These are phyloP conservation scores for Leishmania tarentolae DNA, from an alignment of 208 protist species.

Conservation along the genomic window DNA sequence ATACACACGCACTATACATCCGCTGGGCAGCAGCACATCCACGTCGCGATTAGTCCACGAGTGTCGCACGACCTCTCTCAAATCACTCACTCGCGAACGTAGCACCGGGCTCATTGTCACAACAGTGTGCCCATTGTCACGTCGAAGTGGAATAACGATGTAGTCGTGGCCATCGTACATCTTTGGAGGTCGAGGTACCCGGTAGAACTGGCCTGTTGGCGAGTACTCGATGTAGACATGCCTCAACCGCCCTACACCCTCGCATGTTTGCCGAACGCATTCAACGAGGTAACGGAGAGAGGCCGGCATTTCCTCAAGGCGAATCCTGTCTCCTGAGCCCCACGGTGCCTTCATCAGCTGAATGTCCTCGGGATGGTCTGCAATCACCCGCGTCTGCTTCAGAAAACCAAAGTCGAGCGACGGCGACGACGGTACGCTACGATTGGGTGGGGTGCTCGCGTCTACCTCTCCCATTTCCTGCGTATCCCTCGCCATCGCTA, in stretches of 20 bases:
- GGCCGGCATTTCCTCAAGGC: slow-evolving; percentile 60
- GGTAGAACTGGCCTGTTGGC: slow-evolving; percentile 70
- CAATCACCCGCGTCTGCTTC: slow-evolving; percentile 49
- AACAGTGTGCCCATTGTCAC: slow-evolving; percentile 58
- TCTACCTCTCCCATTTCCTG: neutral
- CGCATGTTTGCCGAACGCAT: slow-evolving; percentile 45
- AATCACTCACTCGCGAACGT: slow-evolving; percentile 55
- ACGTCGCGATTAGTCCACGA: slow-evolving; percentile 87
- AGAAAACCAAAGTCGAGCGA: slow-evolving; percentile 43
- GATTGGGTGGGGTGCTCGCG: neutral
- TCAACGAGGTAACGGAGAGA: slow-evolving; percentile 67
- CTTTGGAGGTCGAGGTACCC: slow-evolving; percentile 57
- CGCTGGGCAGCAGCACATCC: slow-evolving; percentile 61
- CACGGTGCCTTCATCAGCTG: slow-evolving; percentile 86
- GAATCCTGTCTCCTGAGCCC: slow-evolving; percentile 75
- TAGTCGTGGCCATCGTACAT: slow-evolving; percentile 89
- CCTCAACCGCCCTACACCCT: slow-evolving; percentile 65
- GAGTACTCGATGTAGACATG: slow-evolving; percentile 91
- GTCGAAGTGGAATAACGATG: slow-evolving; percentile 80
- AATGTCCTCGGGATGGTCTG: slow-evolving; percentile 84
- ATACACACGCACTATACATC: slow-evolving; percentile 77
- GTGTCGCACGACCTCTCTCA: slow-evolving; percentile 57
- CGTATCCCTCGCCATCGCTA: slow-evolving; percentile 1
- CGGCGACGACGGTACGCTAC: neutral
- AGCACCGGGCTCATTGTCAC: slow-evolving; percentile 76